Evolutionary conservation across 768 basidiomycete genomes (phyloP).

Genomic region (Termitomyces heimii): DNA sequence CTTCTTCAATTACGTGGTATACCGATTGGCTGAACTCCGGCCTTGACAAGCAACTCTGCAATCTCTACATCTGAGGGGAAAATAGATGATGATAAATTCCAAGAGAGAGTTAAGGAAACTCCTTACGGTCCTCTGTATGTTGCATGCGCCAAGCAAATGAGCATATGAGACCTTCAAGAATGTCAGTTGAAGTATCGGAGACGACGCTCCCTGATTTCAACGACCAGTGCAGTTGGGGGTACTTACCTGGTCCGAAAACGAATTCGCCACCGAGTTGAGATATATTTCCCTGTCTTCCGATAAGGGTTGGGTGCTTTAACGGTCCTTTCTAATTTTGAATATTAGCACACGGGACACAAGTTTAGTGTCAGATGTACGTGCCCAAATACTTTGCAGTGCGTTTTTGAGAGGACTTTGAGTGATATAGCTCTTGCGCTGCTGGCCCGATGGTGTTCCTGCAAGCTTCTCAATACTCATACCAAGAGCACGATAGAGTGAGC

Average conservation of each 20-base stretch:
- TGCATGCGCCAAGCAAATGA: slow-evolving; percentile 52
- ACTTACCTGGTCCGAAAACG: slow-evolving; percentile 50
- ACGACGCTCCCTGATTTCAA: not conserved
- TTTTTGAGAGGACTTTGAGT: slow-evolving; percentile 22
- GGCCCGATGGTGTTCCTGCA: slow-evolving; percentile 34
- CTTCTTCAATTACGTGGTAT: not conserved
- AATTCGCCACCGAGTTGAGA: slow-evolving; percentile 62
- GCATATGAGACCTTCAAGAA: slow-evolving; percentile 34
- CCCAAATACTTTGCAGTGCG: slow-evolving; percentile 38
- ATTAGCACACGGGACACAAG: not conserved
- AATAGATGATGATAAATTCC: not conserved
- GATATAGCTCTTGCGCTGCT: slow-evolving; percentile 43
- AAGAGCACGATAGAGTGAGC: slow-evolving; percentile 50
- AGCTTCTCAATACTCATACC: slow-evolving; percentile 55
- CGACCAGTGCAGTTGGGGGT: no score
- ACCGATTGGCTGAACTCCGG: slow-evolving; percentile 23
- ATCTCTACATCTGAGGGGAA: slow-evolving; percentile 46
- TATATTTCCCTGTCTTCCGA: slow-evolving; percentile 62
- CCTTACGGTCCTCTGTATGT: slow-evolving; percentile 56
- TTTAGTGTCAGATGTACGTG: slow-evolving; percentile 14
- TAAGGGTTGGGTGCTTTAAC: slow-evolving; percentile 34
- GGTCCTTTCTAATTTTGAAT: slow-evolving; percentile 25
- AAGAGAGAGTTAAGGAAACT: slow-evolving; percentile 14
- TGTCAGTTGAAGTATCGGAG: not conserved
- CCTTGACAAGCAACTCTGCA: slow-evolving; percentile 38